Evolutionary conservation across 2,329 filamentous ascomycete species (phyloP), one percentile per base, ranked within the genome.

Genomic region (Trichothecium roseum): DNA sequence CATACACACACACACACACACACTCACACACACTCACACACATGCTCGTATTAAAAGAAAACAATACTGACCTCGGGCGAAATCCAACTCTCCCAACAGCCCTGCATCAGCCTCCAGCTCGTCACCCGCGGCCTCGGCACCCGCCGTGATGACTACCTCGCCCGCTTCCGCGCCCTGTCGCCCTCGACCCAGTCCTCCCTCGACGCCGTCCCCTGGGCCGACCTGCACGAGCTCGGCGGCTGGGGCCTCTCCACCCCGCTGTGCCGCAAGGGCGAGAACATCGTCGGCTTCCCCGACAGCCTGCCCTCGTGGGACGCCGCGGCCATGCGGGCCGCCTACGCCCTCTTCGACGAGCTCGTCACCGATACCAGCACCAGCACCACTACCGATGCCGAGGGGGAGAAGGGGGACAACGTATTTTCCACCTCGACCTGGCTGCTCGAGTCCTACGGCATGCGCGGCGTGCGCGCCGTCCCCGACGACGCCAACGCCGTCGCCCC

Each of bases 381-480:
- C 29, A 18, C 26, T 36, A 42, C 26, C 22, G n/a, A n/a, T n/a
- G n/a, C n/a, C n/a, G n/a, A n/a, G n/a, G n/a, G n/a, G n/a, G n/a
- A n/a, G n/a, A n/a, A n/a, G n/a, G n/a, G n/a, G n/a, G n/a, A n/a
- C n/a, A n/a, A n/a, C n/a, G n/a, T n/a, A n/a, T n/a, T n/a, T n/a
- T n/a, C n/a, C n/a, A n/a, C n/a, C n/a, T n/a, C n/a, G n/a, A n/a
- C n/a, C 1, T 3, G 1, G 5, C 12, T 20, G 9, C 38, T 43
- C 17, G 35, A 50, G 2, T 35, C 55, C 18, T 42, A 51, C 34
- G 31, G n/a, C n/a, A n/a, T n/a, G n/a, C n/a, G n/a, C n/a, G 1
- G 10, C 43, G 45, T 61, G 16, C 53, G 39, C 30, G 58, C 57
- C 32, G 27, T 35, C 9, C 53, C 51, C 1, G 40, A 33, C 13